These are phyloP conservation scores for Podospora anserina DNA, from an alignment of 495 filamentous ascomycete species.

Conservation along the genomic window DNA sequence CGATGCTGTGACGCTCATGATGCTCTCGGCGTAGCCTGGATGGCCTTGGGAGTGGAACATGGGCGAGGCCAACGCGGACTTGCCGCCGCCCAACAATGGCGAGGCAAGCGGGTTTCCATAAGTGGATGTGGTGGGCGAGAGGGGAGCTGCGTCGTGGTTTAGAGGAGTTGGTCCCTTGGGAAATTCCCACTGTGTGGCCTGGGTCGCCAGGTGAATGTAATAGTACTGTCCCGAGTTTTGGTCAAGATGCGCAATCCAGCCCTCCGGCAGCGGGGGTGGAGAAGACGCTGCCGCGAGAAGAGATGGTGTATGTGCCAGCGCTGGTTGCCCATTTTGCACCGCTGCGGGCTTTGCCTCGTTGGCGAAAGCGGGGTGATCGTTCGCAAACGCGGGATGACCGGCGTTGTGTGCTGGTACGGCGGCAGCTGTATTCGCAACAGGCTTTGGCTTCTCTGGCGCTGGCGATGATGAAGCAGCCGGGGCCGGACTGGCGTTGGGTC, in stretches of 20 bases:
- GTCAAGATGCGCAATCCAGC: constrained; percentile 97
- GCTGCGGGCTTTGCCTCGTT: constrained; percentile 62
- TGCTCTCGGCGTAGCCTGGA: constrained; percentile 69
- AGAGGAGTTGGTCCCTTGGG: constrained; percentile 87
- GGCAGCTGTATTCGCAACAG: constrained; percentile 27
- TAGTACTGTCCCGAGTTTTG: constrained; percentile 96
- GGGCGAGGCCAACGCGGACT: constrained; percentile 69
- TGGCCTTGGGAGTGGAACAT: constrained; percentile 65
- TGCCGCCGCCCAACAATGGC: constrained; percentile 67
- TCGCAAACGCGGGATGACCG: constrained; percentile 68
- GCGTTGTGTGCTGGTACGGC: constrained; percentile 20
- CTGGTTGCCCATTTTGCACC: constrained; percentile 39
- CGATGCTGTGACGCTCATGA: constrained; percentile 69
- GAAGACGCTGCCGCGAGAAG: constrained; percentile 64
- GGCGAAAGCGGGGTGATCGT: constrained; percentile 79
- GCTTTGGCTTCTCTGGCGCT: constrained; percentile 18
- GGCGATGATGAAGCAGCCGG: constrained; percentile 15
- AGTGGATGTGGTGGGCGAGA: constrained; percentile 76
- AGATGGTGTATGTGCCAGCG: constrained; percentile 45
- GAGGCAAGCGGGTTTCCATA: constrained; percentile 75
- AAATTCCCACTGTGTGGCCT: constrained; percentile 98
- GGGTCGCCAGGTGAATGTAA: constrained; percentile 94
- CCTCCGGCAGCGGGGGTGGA: constrained; percentile 90
- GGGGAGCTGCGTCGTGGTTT: constrained; percentile 68
- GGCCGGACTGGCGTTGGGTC: constrained; percentile 10